Percentiles rank a stretch among this genome's conserved stretches.
These are phyloP conservation scores for Colletotrichum melonis DNA, from an alignment of 2,329 filamentous ascomycete species.

Conservation along the genomic window DNA sequence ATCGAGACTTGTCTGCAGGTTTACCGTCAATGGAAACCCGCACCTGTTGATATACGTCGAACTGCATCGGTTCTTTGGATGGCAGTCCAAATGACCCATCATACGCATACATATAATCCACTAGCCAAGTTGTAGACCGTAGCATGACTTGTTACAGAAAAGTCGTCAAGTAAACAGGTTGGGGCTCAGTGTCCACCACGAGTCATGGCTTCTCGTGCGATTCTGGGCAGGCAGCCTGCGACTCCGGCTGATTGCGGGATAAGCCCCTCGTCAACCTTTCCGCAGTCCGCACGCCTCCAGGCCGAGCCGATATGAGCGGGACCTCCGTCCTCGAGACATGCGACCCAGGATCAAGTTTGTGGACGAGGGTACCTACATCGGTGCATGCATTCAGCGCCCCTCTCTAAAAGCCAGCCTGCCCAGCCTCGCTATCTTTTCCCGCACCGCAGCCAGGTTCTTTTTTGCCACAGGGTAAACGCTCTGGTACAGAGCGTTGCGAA, in stretches of 20 bases:
- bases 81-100: constrained; percentile 5
- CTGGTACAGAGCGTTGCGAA: neutral
- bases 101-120: constrained; percentile 15
- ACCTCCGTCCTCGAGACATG: constrained; percentile 8
- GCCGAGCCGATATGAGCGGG: constrained; percentile 26
- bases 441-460: constrained; percentile 7
- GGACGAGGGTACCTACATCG: constrained; percentile 14
- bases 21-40: neutral
- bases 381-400: constrained; percentile 10
- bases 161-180: constrained; percentile 21
- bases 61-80: constrained; percentile 7
- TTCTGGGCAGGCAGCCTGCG: constrained; percentile 7
- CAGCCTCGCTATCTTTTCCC: constrained; percentile 27
- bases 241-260: constrained; percentile 18
- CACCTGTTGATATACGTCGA: neutral
- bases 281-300: constrained; percentile 26
- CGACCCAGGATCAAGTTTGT: constrained; percentile 6
- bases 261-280: constrained; percentile 14
- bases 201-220: constrained; percentile 22
- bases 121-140: neutral
- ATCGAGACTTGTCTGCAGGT: neutral
- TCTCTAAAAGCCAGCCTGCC: constrained; percentile 6
- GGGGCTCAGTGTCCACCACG: constrained; percentile 24
- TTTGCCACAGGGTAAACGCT: constrained; percentile 13
- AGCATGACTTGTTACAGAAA: constrained; percentile 15